Evolutionary conservation across 1,284 basidiomycete genomes (phyloP).

Genomic region (Trichosporon sp.): DNA sequence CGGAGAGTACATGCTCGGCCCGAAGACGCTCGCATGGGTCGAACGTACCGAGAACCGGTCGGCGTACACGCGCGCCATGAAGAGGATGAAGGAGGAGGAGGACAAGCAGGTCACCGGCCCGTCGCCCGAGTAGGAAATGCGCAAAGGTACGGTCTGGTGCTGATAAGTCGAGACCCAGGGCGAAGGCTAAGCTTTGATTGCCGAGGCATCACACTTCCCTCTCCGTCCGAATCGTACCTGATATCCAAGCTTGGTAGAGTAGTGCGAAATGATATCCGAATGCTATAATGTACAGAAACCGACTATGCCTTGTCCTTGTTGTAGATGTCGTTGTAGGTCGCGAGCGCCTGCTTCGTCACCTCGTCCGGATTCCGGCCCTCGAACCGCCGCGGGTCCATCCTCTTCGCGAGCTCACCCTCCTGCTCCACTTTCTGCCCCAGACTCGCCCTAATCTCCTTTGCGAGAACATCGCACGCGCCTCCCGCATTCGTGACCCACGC

Average conservation of each 20-base stretch:
- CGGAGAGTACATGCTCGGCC: slow-evolving; percentile 18
- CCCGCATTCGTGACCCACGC: slow-evolving; percentile 44
- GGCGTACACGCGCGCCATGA: slow-evolving; percentile 23
- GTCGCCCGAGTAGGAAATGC: not conserved
- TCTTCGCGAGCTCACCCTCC: slow-evolving; percentile 25
- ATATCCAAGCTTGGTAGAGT: too few species aligned
- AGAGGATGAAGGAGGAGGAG: slow-evolving; percentile 27
- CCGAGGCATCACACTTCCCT: too few species aligned
- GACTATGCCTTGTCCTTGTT: slow-evolving; percentile 26
- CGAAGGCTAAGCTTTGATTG: too few species aligned
- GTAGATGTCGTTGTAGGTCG: slow-evolving; percentile 41
- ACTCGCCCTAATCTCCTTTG: slow-evolving; percentile 28
- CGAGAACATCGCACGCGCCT: slow-evolving; percentile 34
- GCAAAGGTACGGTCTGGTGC: too few species aligned
- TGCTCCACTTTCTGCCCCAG: slow-evolving; percentile 15
- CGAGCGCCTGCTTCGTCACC: slow-evolving; percentile 30
- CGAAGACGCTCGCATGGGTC: slow-evolving; percentile 26
- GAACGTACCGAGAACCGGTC: slow-evolving; percentile 23
- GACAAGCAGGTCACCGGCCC: not conserved
- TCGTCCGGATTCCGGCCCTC: slow-evolving; percentile 17
- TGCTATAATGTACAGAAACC: too few species aligned
- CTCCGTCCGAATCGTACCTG: too few species aligned
- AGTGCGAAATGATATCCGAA: too few species aligned
- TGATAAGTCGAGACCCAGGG: too few species aligned
- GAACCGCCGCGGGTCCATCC: slow-evolving; percentile 45